Base-by-base conservation (phyloP, 257 asterid species). In the Plantago major region DNA sequence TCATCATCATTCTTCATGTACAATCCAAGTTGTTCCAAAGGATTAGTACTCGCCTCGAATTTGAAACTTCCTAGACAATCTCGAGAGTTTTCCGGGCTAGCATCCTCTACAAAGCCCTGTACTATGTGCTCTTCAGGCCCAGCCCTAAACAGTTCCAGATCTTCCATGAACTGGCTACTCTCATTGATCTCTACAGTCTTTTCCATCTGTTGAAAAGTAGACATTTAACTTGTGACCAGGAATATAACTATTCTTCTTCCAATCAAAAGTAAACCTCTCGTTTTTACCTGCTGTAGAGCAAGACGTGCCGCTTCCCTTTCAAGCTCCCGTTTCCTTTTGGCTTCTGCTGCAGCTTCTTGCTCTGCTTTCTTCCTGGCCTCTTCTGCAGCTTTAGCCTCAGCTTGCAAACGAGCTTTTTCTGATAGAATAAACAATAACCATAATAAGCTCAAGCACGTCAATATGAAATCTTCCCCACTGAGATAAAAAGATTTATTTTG, bases 381-480 rank as follows among this genome's bases (percentile, higher is more conserved):
- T 80, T 90, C 97, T 51, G 97, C 97, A 69, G 96, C 96, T 84
- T 69, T 83, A 9, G 96, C 96, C 75, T 90, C 96, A 66, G 94
- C 96, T 68, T 81, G 95, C 76, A 88, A 65, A 76, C 94, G 76
- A 71, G 96, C 98, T 76, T 76, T 90, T 77, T 88, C 96, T 90
- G 93, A 45, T 70, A 46, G 57, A 60, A 33, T 7, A 33, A 33
- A 33, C 40, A 33, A 33, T 33, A 33, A 33, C 8, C 40, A 33
- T 7, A 33, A 33, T 33, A 33, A 33, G 40, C 40, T 33, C 40
- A 33, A 33, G 40, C 6, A 33, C 6, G 8, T 33, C 40, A 33
- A 33, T 33, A 33, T 33, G 40, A 33, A 1, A 33, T 33, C 26
- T 33, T 7, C 40, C 40, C 40, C 37, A 30, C 3, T 30, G 37